Evolutionary conservation across 106 monocot genomes (phyloP), one percentile per base, ranked within the genome.

Genomic region (Narthecium ossifragum): DNA sequence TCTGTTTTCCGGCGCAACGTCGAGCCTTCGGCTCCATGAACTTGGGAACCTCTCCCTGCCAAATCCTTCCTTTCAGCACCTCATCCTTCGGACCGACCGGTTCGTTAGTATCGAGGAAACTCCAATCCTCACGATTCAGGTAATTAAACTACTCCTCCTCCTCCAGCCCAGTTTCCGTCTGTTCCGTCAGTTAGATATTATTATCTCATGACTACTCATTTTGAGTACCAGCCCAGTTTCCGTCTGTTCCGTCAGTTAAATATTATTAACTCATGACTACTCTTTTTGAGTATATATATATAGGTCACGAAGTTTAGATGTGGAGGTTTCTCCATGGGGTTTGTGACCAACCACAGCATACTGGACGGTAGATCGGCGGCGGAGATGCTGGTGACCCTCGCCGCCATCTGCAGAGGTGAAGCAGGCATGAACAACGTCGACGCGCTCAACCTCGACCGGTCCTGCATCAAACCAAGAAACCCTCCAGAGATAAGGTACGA

Each of bases 261-360:
- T n/a, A n/a, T n/a, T n/a, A n/a, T n/a, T n/a, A n/a, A n/a, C n/a
- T n/a, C n/a, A n/a, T n/a, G n/a, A n/a, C n/a, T n/a, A n/a, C n/a
- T n/a, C n/a, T n/a, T n/a, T n/a, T 39, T 1, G 9, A 39, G 9
- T 39, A 39, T 3, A 39, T 39, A 15, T 15, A 43, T 51, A n/a
- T 34, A 93, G 88, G 84, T 93, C 0, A 93, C 88, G 13, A 75
- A 46, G 46, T 88, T 88, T 65, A 67, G 57, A 14, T 93, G 92
- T 32, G 88, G 92, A 3, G 88, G 88, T 4, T 88, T 79, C 72
- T 84, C 78, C 0, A 47, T 93, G 8, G 92, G 88, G 17, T 81
- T 85, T 20, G 75, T 73, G 40, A 78, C 67, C 6, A 92, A 81
- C 61, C 92, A 92, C 73, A 75, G 80, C 74, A 61, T 81, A 27